Evolutionary conservation across 257 asterid species (phyloP).

Genomic region (Avicennia marina): DNA sequence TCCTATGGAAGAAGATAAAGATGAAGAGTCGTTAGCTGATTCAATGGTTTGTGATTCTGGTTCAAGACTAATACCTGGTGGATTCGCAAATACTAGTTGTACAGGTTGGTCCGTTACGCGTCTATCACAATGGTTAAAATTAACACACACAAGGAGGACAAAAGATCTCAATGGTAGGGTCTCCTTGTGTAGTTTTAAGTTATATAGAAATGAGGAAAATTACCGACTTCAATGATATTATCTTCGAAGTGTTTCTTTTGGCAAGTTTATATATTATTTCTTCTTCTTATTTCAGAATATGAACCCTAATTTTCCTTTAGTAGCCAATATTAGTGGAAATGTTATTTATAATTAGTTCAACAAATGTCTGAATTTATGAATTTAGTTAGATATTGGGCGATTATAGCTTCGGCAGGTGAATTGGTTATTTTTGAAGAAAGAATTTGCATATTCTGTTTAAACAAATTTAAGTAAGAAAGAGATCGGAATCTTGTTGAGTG

Average conservation of each 20-base stretch:
- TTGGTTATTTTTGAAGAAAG: not conserved
- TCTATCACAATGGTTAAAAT: not conserved
- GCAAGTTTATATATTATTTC: not conserved
- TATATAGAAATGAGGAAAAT: no score
- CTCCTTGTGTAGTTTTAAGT: not conserved
- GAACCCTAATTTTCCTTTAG: not conserved
- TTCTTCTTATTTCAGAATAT: not conserved
- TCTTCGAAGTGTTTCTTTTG: not conserved
- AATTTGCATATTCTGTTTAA: not conserved
- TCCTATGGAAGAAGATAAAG: conserved; percentile 59
- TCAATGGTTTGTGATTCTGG: conserved; percentile 71
- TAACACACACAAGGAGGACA: not conserved
- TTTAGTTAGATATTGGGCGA: not conserved
- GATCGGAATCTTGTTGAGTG: not conserved
- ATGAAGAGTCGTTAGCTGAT: conserved; percentile 47
- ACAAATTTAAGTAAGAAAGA: no score
- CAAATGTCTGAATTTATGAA: not conserved
- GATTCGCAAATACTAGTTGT: conserved; percentile 44
- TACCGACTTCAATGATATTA: not conserved
- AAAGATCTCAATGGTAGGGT: conserved; percentile 4
- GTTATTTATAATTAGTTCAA: not conserved
- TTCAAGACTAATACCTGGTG: conserved; percentile 54
- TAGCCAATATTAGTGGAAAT: no score
- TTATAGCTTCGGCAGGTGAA: not conserved
- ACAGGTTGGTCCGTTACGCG: conserved; percentile 39